Base-by-base conservation (phyloP, 352 stramenopile species). In the Pythium volutum region DNA sequence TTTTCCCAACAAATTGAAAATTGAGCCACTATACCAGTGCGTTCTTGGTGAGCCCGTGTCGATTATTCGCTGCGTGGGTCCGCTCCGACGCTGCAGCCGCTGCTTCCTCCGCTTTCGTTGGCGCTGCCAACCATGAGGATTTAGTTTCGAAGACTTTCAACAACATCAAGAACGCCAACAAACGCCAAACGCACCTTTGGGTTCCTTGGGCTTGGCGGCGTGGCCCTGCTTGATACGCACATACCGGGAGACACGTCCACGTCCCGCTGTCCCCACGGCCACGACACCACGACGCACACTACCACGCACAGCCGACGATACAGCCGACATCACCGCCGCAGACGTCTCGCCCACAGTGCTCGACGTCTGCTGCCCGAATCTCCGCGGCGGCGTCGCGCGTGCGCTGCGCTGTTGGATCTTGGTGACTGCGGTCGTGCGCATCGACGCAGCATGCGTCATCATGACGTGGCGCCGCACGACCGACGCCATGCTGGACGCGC, bases 21-120 rank as follows among this genome's bases (percentile, higher is more conserved):
- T 2, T 20, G 1, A 15, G n/a, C n/a, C n/a, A n/a, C 14, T 9
- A 27, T 26, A 78, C 71, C 60, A 78, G 57, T 12, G 71, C 70
- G 33, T 78, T 78, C 29, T 53, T 55, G 41, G 68, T 72, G 29
- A 78, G 51, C 20, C 59, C 59, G 33, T 76, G 45, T 9, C 71
- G 67, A 33, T 66, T 74, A 36, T 74, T 75, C 41, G 64, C 55
- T 25, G 68, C 59, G 39, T 78, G 71, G 25, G 71, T 78, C 27
- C 71, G 71, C 39, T 78, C 71, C 11, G 51, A 66, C 2, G 61
- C 67, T 7, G 67, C 68, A 11, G 47, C 68, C 10, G 67, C 50
- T 26, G 54, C 46, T 47, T 77, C 67, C n/a, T 74, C 56, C 4
- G 54, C 46, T 22, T 36, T 57, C 3, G 46, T 64, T 33, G 51